Evolutionary conservation across 305 asterid genomes (phyloP).

Genomic region (Plantago lanceolata): DNA sequence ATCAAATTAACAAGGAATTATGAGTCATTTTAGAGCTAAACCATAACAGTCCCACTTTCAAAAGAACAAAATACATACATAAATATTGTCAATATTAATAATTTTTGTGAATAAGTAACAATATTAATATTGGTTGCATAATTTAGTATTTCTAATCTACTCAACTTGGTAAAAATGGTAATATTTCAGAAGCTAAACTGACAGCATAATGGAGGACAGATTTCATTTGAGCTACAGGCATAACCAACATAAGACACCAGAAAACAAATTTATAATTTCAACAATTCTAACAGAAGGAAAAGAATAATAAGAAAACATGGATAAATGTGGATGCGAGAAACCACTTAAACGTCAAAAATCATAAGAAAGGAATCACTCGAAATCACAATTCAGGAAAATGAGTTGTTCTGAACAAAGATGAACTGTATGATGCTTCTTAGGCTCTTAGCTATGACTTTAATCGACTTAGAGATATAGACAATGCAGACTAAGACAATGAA

Average conservation of each 20-base stretch:
- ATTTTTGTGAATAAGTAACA: background rate
- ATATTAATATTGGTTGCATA: background rate
- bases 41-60: background rate
- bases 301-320: background rate
- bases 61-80: background rate
- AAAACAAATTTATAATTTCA: background rate
- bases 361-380: background rate
- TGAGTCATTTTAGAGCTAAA: constrained; percentile 1
- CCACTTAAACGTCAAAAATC: background rate
- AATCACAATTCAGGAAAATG: background rate
- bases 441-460: too few relatives aligned
- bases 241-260: background rate
- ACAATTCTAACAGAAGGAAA: background rate
- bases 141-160: background rate
- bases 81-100: too few relatives aligned
- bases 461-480: background rate
- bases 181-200: background rate
- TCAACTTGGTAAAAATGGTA: background rate
- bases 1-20: background rate
- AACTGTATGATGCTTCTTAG: too few relatives aligned
- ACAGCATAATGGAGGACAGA: background rate
- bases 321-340: background rate
- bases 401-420: background rate
- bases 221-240: too few relatives aligned
- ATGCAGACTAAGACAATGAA: background rate